phyloP scores from a whole-genome alignment of 495 filamentous ascomycete genomes.

The Penicillium longicatenatum region DNA sequence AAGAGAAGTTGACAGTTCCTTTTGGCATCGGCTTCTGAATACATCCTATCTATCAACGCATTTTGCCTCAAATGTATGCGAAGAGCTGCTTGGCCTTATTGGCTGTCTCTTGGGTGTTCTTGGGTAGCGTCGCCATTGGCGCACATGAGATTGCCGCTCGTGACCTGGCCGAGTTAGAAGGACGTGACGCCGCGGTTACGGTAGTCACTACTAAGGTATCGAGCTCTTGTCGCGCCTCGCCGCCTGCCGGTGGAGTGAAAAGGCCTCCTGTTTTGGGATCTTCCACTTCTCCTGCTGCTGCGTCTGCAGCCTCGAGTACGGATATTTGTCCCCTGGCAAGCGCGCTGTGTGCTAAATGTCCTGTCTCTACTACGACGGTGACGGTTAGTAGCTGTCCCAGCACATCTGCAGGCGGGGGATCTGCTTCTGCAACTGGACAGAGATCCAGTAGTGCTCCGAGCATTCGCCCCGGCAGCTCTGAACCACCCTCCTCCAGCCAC shows the following conservation, averaged over 20 bases:
- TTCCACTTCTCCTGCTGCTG: not conserved
- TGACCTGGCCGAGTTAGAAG: not conserved
- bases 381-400: constrained; percentile 15
- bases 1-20: not conserved
- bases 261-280: too few relatives aligned
- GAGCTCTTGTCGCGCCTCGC: not conserved
- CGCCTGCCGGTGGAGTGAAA: constrained; percentile 1
- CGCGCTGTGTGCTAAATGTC: constrained; percentile 17
- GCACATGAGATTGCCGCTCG: constrained; percentile 9
- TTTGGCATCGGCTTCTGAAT: not conserved
- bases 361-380: constrained; percentile 15
- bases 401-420: not conserved
- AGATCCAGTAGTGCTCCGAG: not conserved
- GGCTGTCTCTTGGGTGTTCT: constrained; percentile 19
- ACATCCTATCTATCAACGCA: not conserved
- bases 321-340: constrained; percentile 11
- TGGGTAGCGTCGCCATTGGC: constrained; percentile 11
- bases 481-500: not conserved
- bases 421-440: not conserved
- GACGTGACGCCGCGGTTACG: not conserved
- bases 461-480: not conserved
- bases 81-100: constrained; percentile 18
- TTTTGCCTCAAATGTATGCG: constrained; percentile 19
- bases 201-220: not conserved
- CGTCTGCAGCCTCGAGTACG: constrained; percentile 2